Evolutionary conservation across 75 land plant genomes (phyloP), one percentile per base, ranked within the genome.

Genomic region (Cunninghamia lanceolata): DNA sequence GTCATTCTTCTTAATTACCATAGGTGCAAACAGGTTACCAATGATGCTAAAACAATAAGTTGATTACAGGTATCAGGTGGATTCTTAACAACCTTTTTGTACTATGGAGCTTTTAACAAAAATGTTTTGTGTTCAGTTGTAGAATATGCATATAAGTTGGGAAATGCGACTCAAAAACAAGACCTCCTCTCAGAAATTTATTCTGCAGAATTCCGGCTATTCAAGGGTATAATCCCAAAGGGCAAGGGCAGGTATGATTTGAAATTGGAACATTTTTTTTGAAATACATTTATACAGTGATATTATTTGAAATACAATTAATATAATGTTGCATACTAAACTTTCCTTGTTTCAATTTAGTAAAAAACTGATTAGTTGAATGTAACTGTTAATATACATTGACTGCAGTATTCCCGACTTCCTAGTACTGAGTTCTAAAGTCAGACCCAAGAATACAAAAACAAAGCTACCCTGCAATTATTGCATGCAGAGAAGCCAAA

Each of bases 91-190:
- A 9, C 4, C 3, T 19, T 80, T 13, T 28, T 45, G 30, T 45
- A 3, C 5, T n/a, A 45, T 80, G 30, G 32, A 80, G 50, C 30
- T 80, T 45, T 80, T 45, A 73, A 45, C 46, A 59, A 78, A 47
- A 35, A 73, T 91, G 25, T 83, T n/a, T 35, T 78, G 11, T 40
- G 73, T 91, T 84, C 92, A 98, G 99, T 98, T 82, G 89, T 97
- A 86, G 99, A 98, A 84, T 97, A 98, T 91, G 97, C 94, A n/a
- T 98, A 91, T 85, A 87, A 93, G 14, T 79, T 95, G 83, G 97
- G 91, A 73, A 96, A 89, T 94, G 93, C 89, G 40, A 85, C 95
- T 77, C 97, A 98, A 84, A 96, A 95, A 82, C 94, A 87, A 66
- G 90, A 86, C 46, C 93, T 98, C 63, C 85, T 98, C 30, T 42